Base-by-base conservation (phyloP, 2,329 filamentous ascomycete species). In the Aspergillus sp. region DNA sequence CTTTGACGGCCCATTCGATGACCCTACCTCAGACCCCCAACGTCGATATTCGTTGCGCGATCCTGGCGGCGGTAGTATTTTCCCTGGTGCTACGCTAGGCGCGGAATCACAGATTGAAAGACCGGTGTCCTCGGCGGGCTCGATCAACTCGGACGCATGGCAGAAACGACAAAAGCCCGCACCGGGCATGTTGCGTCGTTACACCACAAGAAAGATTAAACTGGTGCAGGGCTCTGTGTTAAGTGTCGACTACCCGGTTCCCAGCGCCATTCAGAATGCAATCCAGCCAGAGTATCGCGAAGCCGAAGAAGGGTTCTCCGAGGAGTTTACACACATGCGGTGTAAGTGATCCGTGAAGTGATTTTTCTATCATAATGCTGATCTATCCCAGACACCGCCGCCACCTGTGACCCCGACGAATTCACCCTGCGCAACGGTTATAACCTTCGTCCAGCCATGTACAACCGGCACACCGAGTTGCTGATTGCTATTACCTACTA, bases 391-490 rank as follows among this genome's bases (percentile, higher is more conserved):
- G 79, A 97, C 73, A 97, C 91, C 11, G 93, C 91, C 41, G 91
- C 93, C 13, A 97, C 91, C 27, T 97, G 91, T 71, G 93, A 97
- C 65, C 93, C 91, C 53, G 94, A 95, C 67, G 93, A 98, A 63
- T 98, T 97, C 71, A 97, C 91, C 2, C 78, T 97, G 58, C 95
- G 95, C 74, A 97, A 97, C 67, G 93, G 93, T 60, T 98, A 97
- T 78, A 95, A 97, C 75, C 78, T 98, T 68, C 88, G 93, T 41
- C 89, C 91, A 42, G 85, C 90, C 56, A 97, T 97, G 90, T 97
- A 97, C 75, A 97, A 97, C 78, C 82, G 91, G 59, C 91, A 97
- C 70, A 97, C 91, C 6, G 91, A 98, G 73, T 75, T 98, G 57
- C 79, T 97, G 54, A 96, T 98, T 67, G 91, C 91, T 61, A 90